Evolutionary conservation across 805 yeast species (phyloP), one percentile per base, ranked within the genome.

Genomic region (Sungouiella thailandica): DNA sequence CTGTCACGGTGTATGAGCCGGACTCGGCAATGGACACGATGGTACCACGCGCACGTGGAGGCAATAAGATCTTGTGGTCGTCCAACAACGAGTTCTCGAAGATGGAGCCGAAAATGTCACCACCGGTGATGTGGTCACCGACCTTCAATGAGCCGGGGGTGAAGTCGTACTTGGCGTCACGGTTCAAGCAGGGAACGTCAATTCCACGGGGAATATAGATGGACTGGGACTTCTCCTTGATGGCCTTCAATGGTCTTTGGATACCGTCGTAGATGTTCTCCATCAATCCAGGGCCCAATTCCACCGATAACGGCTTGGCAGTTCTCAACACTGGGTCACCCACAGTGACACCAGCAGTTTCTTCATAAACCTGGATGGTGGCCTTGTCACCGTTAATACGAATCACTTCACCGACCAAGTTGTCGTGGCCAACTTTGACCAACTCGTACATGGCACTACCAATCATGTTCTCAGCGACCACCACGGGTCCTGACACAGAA

Each of bases 381-480:
- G 97, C 96, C 67, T 89, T 90, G 60, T 93, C 98, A 45, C 80
- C 94, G 56, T 80, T 93, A 48, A 93, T 90, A 73, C 98, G 82
- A 63, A 93, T 93, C 47, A 93, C 97, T 68, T 93, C 99, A 61
- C 99, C 99, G 30, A 93, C 97, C 59, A 93, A 76, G 62, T 76
- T 86, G 52, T 86, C 95, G 63, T 93, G 97, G 50, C 99, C 97
- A 46, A 93, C 98, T 62, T 82, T 88, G 55, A 90, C 99, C 65
- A 93, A 75, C 62, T 93, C 99, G 75, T 93, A 90, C 99, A 93
- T 93, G 53, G 97, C 97, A 78, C 97, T 87, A 44, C 99, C 99
- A 66, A 89, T 85, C 97, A 93, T 88, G 70, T 93, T 83, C 66
- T 93, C 97, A 31, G 98, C 98, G 31, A 93, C 81, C 34, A 93